phyloP scores from a whole-genome alignment of 1,284 basidiomycete species.

The Trichosporon asahii region DNA sequence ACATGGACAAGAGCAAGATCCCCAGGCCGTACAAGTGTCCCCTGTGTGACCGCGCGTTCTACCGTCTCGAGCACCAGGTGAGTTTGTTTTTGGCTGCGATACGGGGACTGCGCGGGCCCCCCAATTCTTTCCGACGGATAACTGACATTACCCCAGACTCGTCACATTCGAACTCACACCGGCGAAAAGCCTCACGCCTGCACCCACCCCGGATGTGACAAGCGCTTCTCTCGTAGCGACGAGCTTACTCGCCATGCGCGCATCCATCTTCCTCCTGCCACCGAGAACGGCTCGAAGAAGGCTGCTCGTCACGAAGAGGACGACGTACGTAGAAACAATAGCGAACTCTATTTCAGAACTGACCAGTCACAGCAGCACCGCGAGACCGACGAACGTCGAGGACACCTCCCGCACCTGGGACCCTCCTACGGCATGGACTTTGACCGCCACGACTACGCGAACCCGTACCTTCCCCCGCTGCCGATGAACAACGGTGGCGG shows the following conservation, averaged over 20 bases:
- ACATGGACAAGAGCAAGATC: conserved; percentile 56
- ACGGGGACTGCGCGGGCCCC: neutral
- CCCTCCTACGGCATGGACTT: conserved; percentile 50
- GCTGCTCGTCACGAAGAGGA: conserved; percentile 36
- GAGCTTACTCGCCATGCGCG: conserved; percentile 94
- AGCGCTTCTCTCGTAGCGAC: conserved; percentile 94
- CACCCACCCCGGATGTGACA: conserved; percentile 91
- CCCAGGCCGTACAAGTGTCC: conserved; percentile 93
- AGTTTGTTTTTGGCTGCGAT: conserved; percentile 31
- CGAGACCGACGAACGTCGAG: conserved; percentile 36
- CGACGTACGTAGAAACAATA: conserved; percentile 36
- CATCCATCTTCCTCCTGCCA: conserved; percentile 65
- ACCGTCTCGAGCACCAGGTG: conserved; percentile 87
- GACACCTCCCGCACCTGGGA: conserved; percentile 41
- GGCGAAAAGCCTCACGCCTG: conserved; percentile 97
- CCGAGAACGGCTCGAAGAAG: conserved; percentile 40
- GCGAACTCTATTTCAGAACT: conserved; percentile 9
- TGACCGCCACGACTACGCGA: conserved; percentile 42
- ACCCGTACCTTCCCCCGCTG: conserved; percentile 37
- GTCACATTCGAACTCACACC: conserved; percentile 96
- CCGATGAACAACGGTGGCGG: conserved; percentile 27
- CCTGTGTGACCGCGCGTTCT: conserved; percentile 85
- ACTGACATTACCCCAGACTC: conserved; percentile 62
- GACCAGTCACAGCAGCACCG: conserved; percentile 9
- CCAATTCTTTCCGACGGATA: neutral